Evolutionary conservation across 176 grass and related monocot species (phyloP), one percentile per base, ranked within the genome.

Genomic region (Urochloa ruziziensis): DNA sequence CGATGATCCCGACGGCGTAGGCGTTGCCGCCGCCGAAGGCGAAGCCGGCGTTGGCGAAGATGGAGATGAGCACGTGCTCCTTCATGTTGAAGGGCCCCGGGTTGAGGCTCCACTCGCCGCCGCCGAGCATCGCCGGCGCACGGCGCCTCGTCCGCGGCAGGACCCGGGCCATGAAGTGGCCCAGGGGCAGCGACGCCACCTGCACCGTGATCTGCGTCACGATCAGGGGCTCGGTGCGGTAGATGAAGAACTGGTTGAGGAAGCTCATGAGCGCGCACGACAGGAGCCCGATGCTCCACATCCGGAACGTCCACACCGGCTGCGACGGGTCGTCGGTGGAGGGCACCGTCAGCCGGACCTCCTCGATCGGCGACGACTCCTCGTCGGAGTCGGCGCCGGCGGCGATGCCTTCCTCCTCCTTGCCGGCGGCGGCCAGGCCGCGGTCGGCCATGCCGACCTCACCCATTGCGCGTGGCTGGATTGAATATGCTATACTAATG

Each of bases 1-100:
- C 77, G 62, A 97, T 74, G 87, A 93, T 89, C 28, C 49, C 65
- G 74, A 97, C 90, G 75, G 89, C 91, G 79, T 97, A 97, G 59
- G 94, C 94, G 17, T 37, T 74, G 35, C 94, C 94, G 37, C 68
- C 85, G 59, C 94, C 94, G 71, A 90, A 97, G 35, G 94, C 89
- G 75, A 52, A 91, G 10, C 94, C 94, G 74, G 91, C 91, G 65
- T 97, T 97, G 75, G 94, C 94, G 77, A 97, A 97, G 80, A 97
- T 97, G 79, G 94, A 93, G 79, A 97, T 94, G 82, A 97, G 91
- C 40, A 97, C 94, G 87, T 94, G 94, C 89, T 97, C 94, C 94
- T 97, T 97, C 74, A 91, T 92, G 84, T 97, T 94, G 92, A 97
- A 97, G 2, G 94, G 94, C 0, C 94, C 91, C 32, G 94, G 94